Conservation (phyloP, 805 yeast genomes). For the Suhomyces pyralidae region DNA sequence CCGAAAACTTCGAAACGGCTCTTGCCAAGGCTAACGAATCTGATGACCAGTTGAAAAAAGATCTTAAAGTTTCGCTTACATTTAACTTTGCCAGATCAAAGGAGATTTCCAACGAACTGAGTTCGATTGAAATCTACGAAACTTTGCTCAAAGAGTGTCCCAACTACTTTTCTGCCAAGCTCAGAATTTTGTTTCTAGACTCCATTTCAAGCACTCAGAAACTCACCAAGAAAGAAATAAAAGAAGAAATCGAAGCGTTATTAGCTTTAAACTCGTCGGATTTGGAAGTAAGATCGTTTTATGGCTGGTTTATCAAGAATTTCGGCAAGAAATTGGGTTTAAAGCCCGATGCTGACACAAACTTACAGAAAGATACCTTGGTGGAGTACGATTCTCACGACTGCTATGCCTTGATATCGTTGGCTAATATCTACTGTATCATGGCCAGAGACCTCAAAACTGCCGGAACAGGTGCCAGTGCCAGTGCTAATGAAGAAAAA, state of each 20-base stretch:
- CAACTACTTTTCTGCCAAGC: slow-evolving; percentile 67
- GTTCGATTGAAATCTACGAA: slow-evolving; percentile 49
- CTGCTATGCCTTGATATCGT: slow-evolving; percentile 79
- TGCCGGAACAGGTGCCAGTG: background rate
- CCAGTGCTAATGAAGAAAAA: slow-evolving; percentile 46
- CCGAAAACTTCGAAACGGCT: slow-evolving; percentile 52
- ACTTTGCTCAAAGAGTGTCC: slow-evolving; percentile 60
- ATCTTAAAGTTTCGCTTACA: slow-evolving; percentile 29
- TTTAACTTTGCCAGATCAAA: slow-evolving; percentile 78
- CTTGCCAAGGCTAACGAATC: slow-evolving; percentile 30
- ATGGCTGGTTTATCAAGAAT: slow-evolving; percentile 81
- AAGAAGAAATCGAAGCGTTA: slow-evolving; percentile 52
- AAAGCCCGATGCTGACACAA: slow-evolving; percentile 60
- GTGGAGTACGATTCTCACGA: slow-evolving; percentile 84
- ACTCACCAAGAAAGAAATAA: slow-evolving; percentile 43
- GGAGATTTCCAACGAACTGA: slow-evolving; percentile 43
- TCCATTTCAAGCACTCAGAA: slow-evolving; percentile 39
- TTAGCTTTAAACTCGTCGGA: slow-evolving; percentile 55
- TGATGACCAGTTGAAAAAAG: slow-evolving; percentile 24
- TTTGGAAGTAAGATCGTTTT: slow-evolving; percentile 83
- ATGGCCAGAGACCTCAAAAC: slow-evolving; percentile 74
- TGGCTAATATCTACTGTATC: slow-evolving; percentile 81
- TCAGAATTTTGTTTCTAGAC: slow-evolving; percentile 65
- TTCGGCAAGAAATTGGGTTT: slow-evolving; percentile 51
- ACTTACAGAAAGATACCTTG: slow-evolving; percentile 81